These are phyloP conservation scores for Fusarium chuoi DNA, from an alignment of 2,329 filamentous ascomycete genomes.

Conservation along the genomic window DNA sequence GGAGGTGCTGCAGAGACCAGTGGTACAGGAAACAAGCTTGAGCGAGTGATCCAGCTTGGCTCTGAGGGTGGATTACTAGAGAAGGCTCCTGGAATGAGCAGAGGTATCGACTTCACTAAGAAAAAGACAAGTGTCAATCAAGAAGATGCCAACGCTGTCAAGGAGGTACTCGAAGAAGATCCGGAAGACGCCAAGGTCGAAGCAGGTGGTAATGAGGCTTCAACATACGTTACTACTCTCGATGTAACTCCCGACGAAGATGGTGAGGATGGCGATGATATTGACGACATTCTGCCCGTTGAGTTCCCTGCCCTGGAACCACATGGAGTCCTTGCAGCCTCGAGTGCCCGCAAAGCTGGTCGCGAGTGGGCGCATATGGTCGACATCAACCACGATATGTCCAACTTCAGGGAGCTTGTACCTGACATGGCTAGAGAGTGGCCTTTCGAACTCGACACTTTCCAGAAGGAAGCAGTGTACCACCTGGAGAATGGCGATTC, in stretches of 20 bases:
- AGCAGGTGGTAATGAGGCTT: constrained; percentile 46
- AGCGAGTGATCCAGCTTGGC: constrained; percentile 86
- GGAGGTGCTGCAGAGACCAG: constrained; percentile 54
- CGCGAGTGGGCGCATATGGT: constrained; percentile 99
- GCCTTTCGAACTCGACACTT: constrained; percentile 97
- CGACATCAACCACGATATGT: constrained; percentile 89
- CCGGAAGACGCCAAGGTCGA: constrained; percentile 53
- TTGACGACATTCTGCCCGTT: constrained; percentile 88
- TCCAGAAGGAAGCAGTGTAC: constrained; percentile 98
- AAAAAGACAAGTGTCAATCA: constrained; percentile 66
- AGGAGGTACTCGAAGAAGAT: constrained; percentile 67
- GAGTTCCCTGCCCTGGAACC: constrained; percentile 94
- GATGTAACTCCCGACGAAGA: constrained; percentile 51
- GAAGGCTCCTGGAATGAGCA: constrained; percentile 81
- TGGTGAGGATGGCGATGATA: constrained; percentile 67
- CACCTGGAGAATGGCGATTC: constrained; percentile 97
- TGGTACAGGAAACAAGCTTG: constrained; percentile 68
- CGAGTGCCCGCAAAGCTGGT: constrained; percentile 77
- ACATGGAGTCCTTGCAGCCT: constrained; percentile 77
- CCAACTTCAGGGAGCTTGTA: constrained; percentile 93
- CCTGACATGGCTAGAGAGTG: constrained; percentile 96
- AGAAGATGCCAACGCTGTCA: constrained; percentile 75
- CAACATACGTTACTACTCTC: constrained; percentile 34
- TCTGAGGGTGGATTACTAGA: constrained; percentile 81
- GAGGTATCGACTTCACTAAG: constrained; percentile 78